Conservation (phyloP, 2,329 filamentous ascomycete species). For the Phaeosphaeriaceae sp. region DNA sequence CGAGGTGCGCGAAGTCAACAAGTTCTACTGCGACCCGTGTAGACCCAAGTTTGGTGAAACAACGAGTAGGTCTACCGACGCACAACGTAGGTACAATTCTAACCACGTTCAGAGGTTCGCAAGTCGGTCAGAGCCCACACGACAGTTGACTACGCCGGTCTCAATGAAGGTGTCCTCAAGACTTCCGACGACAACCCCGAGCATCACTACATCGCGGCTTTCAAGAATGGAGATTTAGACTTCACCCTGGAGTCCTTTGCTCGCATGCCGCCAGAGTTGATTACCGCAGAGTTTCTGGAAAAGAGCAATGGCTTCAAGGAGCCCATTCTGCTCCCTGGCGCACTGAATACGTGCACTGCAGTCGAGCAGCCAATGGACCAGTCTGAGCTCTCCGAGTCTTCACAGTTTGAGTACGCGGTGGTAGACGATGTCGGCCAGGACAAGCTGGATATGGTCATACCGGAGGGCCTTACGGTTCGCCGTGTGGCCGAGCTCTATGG, state of each 20-base stretch:
- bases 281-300: constrained; percentile 69
- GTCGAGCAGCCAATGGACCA: neutral
- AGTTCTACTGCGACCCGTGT: constrained; percentile 68
- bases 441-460: constrained; percentile 71
- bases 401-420: constrained; percentile 56
- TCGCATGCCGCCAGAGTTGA: constrained; percentile 67
- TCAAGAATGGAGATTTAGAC: constrained; percentile 68
- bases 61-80: constrained; percentile 56
- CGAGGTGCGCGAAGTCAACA: constrained; percentile 70
- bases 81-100: constrained; percentile 32
- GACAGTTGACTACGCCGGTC: constrained; percentile 70
- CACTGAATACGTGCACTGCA: constrained; percentile 61
- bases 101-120: constrained; percentile 57
- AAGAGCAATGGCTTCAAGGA: constrained; percentile 68
- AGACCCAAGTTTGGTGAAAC: constrained; percentile 66
- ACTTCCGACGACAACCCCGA: constrained; percentile 68
- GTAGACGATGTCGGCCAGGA: constrained; percentile 67
- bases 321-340: constrained; percentile 70
- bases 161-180: constrained; percentile 70
- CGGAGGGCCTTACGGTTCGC: constrained; percentile 66
- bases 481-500: constrained; percentile 69
- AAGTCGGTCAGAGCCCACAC: constrained; percentile 70
- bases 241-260: constrained; percentile 68
- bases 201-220: constrained; percentile 71
- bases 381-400: neutral